Evolutionary conservation across 2,329 filamentous ascomycete species (phyloP).

Genomic region (Paecilomyces niveus): DNA sequence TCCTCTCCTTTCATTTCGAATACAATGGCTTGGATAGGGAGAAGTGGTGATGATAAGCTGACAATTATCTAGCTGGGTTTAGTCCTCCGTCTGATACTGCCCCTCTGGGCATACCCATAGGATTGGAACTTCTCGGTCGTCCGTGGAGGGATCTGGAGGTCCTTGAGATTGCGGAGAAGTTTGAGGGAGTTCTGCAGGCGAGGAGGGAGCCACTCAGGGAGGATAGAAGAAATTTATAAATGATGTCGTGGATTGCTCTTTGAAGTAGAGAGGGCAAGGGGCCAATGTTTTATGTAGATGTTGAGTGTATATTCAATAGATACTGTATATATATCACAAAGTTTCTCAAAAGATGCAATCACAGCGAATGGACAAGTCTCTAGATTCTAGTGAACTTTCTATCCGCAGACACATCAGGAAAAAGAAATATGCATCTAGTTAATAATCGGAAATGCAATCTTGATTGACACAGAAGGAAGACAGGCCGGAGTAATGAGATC

Average conservation of each 20-base stretch:
- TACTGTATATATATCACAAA: neutral
- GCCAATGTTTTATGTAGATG: neutral
- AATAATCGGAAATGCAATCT: neutral
- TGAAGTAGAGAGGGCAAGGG: neutral
- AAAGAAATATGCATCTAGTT: neutral
- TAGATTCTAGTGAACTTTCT: neutral
- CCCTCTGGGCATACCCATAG: conserved; percentile 53
- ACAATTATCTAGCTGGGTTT: conserved; percentile 34
- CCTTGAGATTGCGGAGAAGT: conserved; percentile 46
- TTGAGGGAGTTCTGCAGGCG: conserved; percentile 42
- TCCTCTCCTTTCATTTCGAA: conserved; percentile 5
- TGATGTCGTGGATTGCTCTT: neutral
- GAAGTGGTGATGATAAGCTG: neutral
- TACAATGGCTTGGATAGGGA: conserved; percentile 1
- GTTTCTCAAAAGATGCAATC: neutral
- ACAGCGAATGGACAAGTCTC: neutral
- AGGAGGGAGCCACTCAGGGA: conserved; percentile 41
- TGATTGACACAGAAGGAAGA: too few relatives aligned
- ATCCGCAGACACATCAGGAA: neutral
- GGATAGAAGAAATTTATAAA: neutral
- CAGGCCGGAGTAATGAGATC: neutral
- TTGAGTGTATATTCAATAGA: neutral
- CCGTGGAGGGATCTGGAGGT: conserved; percentile 51
- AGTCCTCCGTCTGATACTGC: conserved; percentile 43
- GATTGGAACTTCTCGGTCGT: conserved; percentile 56